phyloP scores from a whole-genome alignment of 805 yeast genomes.

The Middelhovenomyces tepae region DNA sequence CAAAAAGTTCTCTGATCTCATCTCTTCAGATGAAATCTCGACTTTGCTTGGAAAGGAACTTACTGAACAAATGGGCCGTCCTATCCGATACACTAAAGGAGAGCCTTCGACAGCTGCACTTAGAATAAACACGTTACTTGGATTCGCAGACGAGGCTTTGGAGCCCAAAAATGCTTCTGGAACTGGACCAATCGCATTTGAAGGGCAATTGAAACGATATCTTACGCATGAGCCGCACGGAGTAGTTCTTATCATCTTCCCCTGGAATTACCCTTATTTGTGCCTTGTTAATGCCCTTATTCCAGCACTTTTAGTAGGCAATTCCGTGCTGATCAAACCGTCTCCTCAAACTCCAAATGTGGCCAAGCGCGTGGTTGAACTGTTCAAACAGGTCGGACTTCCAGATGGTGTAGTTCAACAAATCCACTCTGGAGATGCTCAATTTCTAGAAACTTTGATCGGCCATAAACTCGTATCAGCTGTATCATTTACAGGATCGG shows the following conservation, averaged over 20 bases:
- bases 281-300: slow-evolving; percentile 85
- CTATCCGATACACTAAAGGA: slow-evolving; percentile 24
- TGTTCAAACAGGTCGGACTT: slow-evolving; percentile 65
- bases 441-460: slow-evolving; percentile 64
- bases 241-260: slow-evolving; percentile 82
- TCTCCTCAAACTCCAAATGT: slow-evolving; percentile 85
- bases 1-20: slow-evolving; percentile 17
- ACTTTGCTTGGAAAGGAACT: slow-evolving; percentile 22
- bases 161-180: slow-evolving; percentile 23
- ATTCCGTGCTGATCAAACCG: slow-evolving; percentile 75
- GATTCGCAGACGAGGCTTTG: slow-evolving; percentile 26
- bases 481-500: slow-evolving; percentile 85
- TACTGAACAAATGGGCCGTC: slow-evolving; percentile 30
- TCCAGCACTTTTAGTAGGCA: slow-evolving; percentile 81
- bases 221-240: slow-evolving; percentile 70
- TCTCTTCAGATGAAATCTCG: slow-evolving; percentile 17
- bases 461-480: slow-evolving; percentile 60
- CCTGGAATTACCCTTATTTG: slow-evolving; percentile 89
- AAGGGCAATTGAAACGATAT: slow-evolving; percentile 22
- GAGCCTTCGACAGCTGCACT: slow-evolving; percentile 26
- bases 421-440: slow-evolving; percentile 62
- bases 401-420: slow-evolving; percentile 78
- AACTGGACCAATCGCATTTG: slow-evolving; percentile 8
- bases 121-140: slow-evolving; percentile 22
- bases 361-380: slow-evolving; percentile 57